Evolutionary conservation across 2,329 filamentous ascomycete species (phyloP).

Genomic region (Aureobasidium sp.): DNA sequence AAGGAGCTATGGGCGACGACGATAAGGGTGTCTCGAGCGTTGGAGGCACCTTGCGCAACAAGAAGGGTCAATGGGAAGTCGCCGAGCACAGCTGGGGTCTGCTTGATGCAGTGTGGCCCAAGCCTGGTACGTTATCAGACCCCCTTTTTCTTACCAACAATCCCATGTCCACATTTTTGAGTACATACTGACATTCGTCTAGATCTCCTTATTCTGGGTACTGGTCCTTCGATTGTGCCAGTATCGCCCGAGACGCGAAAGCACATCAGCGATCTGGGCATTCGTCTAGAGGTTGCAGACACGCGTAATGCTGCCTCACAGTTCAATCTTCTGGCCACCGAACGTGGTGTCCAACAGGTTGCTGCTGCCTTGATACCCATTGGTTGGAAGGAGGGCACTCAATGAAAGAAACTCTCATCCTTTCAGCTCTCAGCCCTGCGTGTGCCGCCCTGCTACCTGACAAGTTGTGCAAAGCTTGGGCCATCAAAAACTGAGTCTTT

Average conservation of each 20-base stretch:
- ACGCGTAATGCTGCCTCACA: conserved; percentile 90
- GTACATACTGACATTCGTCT: neutral
- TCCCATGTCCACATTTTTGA: neutral
- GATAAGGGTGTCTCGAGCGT: conserved; percentile 23
- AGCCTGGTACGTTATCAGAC: conserved; percentile 59
- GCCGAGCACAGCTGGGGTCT: conserved; percentile 62
- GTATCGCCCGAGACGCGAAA: conserved; percentile 65
- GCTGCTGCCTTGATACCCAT: conserved; percentile 82
- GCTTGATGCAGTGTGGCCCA: conserved; percentile 72
- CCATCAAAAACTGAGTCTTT: neutral
- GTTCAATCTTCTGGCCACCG: conserved; percentile 91
- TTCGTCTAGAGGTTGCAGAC: conserved; percentile 57
- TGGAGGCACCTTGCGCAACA: conserved; percentile 53
- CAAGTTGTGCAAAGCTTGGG: neutral
- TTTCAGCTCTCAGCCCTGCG: neutral
- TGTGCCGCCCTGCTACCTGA: neutral
- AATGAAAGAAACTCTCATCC: neutral
- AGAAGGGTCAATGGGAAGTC: conserved; percentile 74
- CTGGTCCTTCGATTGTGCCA: conserved; percentile 67
- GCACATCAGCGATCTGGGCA: conserved; percentile 66
- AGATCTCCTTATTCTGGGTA: conserved; percentile 86
- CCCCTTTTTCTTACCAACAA: neutral
- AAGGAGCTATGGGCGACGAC: conserved; percentile 29
- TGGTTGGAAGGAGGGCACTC: conserved; percentile 59
- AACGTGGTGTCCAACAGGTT: conserved; percentile 75